phyloP scores from a whole-genome alignment of 176 grass and related monocot species.

The Calamus simplicifolius region DNA sequence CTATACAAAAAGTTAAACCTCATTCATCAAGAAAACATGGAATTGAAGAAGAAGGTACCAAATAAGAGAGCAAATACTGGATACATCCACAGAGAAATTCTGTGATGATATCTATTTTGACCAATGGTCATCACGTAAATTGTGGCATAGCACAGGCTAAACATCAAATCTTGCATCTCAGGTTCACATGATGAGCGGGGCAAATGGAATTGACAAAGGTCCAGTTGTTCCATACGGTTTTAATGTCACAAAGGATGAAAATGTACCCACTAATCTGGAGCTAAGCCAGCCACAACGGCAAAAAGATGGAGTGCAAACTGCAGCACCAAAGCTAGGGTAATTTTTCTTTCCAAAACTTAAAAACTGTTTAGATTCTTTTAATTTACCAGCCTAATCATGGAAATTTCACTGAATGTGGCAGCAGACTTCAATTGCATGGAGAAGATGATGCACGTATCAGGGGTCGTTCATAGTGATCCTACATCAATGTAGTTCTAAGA shows the following conservation, averaged over 20 bases:
- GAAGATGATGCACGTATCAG: neutral
- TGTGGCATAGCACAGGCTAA: neutral
- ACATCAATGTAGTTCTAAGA: too few species aligned
- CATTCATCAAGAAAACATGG: slow-evolving; percentile 23
- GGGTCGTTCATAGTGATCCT: neutral
- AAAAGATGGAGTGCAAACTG: slow-evolving; percentile 9
- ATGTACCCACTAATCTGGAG: slow-evolving; percentile 13
- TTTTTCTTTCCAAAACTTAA: neutral
- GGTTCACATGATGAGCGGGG: neutral
- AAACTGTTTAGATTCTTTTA: neutral
- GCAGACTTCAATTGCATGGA: slow-evolving; percentile 13
- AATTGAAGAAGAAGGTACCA: slow-evolving; percentile 30
- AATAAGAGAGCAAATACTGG: neutral
- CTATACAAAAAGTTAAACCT: slow-evolving; percentile 23
- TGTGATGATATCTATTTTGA: slow-evolving; percentile 1
- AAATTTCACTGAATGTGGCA: slow-evolving; percentile 1
- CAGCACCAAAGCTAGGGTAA: slow-evolving; percentile 29
- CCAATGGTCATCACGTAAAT: slow-evolving; percentile 1
- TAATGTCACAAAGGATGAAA: slow-evolving; percentile 21
- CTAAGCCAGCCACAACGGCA: slow-evolving; percentile 16
- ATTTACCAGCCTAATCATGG: neutral
- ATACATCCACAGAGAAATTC: neutral
- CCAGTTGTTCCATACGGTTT: slow-evolving; percentile 15
- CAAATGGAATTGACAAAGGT: neutral
- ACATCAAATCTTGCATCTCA: neutral